Conservation (phyloP, 75 land plant genomes). For the Pseudotsuga menziesii region DNA sequence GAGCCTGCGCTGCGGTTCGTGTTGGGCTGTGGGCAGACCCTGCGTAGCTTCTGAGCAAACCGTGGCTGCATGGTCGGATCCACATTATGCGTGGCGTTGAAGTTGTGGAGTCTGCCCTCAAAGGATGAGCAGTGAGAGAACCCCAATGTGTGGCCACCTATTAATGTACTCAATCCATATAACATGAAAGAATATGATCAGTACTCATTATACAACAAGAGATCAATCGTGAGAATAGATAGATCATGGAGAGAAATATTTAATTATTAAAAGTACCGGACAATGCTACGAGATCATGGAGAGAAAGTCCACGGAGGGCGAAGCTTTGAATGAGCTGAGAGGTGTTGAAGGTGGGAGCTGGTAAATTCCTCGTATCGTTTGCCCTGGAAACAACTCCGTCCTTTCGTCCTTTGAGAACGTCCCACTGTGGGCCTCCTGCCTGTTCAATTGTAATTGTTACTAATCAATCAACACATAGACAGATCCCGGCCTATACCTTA, state of each 20-base stretch:
- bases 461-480: constrained; percentile 10
- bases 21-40: constrained; percentile 33
- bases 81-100: constrained; percentile 13
- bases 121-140: constrained; percentile 58
- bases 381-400: constrained; percentile 46
- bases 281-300: constrained; percentile 48
- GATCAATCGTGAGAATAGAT: no score
- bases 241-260: no score
- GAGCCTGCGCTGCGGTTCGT: constrained; percentile 21
- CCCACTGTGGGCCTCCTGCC: constrained; percentile 71
- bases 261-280: constrained; percentile 26
- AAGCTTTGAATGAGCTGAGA: constrained; percentile 55
- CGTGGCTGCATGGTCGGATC: constrained; percentile 39
- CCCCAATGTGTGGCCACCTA: constrained; percentile 59
- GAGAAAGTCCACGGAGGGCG: constrained; percentile 28
- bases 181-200: no score
- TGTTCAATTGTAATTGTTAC: constrained; percentile 4
- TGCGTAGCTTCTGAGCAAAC: constrained; percentile 30
- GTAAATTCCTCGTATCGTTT: constrained; percentile 33
- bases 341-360: constrained; percentile 38
- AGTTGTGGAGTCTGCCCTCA: constrained; percentile 35
- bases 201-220: neutral
- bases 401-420: constrained; percentile 53
- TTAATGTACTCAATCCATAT: no score
- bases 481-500: constrained; percentile 17